Evolutionary conservation across 352 stramenopile species (phyloP).

Genomic region (Phytophthora kernoviae): DNA sequence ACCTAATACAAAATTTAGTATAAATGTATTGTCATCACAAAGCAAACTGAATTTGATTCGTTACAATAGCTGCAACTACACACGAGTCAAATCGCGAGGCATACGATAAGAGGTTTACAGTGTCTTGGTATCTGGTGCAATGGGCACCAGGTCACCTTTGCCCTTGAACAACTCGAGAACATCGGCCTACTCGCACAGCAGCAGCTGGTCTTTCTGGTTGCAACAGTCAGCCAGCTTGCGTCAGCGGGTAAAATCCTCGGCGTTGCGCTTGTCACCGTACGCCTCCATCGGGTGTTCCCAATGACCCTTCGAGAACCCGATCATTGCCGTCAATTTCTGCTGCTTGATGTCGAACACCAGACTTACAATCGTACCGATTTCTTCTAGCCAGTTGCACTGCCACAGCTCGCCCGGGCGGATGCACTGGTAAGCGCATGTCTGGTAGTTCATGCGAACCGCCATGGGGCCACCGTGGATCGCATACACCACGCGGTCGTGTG

Average conservation of each 20-base stretch:
- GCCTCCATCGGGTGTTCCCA: constrained; percentile 36
- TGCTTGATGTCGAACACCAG: constrained; percentile 40
- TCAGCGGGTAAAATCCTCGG: constrained; percentile 35
- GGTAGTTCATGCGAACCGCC: constrained; percentile 37
- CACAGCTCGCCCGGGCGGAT: constrained; percentile 40
- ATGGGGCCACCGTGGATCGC: constrained; percentile 44
- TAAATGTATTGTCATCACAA: too few species aligned
- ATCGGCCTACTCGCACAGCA: constrained; percentile 35
- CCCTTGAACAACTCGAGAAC: constrained; percentile 32
- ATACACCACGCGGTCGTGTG: constrained; percentile 40
- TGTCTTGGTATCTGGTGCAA: constrained; percentile 30
- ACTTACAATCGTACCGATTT: constrained; percentile 38
- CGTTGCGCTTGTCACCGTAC: constrained; percentile 40
- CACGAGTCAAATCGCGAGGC: neutral
- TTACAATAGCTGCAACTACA: neutral
- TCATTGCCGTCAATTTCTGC: constrained; percentile 44
- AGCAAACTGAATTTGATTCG: too few species aligned
- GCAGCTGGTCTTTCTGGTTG: constrained; percentile 33
- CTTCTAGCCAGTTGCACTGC: constrained; percentile 46
- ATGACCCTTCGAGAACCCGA: constrained; percentile 39
- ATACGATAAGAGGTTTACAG: too few species aligned
- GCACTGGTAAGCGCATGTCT: constrained; percentile 40
- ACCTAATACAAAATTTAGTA: too few species aligned
- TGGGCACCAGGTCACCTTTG: constrained; percentile 29
- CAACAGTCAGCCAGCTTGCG: constrained; percentile 34